Conservation (phyloP, 2,329 filamentous ascomycete genomes). For the Byssothecium circinans region DNA sequence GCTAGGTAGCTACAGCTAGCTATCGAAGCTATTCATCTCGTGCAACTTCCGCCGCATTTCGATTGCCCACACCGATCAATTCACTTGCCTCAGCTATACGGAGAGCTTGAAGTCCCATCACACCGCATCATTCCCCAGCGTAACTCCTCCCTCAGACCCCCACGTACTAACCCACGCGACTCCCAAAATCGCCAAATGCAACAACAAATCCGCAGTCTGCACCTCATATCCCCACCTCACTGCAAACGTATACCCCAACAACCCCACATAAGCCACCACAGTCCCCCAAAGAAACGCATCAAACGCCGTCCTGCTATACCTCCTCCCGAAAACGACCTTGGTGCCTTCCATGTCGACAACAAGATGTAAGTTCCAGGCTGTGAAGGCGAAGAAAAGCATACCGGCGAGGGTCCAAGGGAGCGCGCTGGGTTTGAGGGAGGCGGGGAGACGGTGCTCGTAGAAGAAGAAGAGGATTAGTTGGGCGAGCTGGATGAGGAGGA, state of each 20-base stretch:
- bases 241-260: slow-evolving; percentile 2
- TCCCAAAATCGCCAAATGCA: slow-evolving; percentile 9
- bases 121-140: background rate
- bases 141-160: background rate
- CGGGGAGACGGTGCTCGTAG: background rate
- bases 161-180: slow-evolving; percentile 13
- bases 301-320: slow-evolving; percentile 6
- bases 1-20: too few species aligned
- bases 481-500: slow-evolving; percentile 11
- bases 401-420: slow-evolving; percentile 4
- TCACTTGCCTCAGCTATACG: too few species aligned
- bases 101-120: too few species aligned
- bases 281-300: slow-evolving; percentile 13
- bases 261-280: slow-evolving; percentile 7
- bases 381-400: slow-evolving; percentile 16
- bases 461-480: slow-evolving; percentile 3
- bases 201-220: slow-evolving; percentile 3
- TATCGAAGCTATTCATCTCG: too few species aligned
- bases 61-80: too few species aligned
- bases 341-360: slow-evolving; percentile 13
- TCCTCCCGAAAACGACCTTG: slow-evolving; percentile 7
- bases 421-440: background rate
- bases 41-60: too few species aligned
- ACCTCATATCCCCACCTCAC: background rate
- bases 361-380: slow-evolving; percentile 20